Conservation (phyloP, 176 grass and related monocot genomes). For the Thalia dealbata region DNA sequence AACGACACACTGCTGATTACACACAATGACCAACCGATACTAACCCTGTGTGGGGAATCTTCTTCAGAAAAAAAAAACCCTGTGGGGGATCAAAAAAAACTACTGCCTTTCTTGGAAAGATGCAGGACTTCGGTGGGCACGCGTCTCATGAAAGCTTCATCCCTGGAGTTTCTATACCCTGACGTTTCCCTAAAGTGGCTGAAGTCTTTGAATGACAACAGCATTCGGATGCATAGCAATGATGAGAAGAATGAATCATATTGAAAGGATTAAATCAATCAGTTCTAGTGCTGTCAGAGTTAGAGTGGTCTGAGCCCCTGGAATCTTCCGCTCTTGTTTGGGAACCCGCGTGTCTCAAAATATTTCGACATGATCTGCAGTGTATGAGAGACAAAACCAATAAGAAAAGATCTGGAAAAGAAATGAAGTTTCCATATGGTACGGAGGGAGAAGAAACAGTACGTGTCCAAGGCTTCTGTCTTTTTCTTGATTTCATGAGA, state of each 20-base stretch:
- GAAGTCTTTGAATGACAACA: neutral
- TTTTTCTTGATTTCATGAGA: constrained; percentile 62
- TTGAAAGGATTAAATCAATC: constrained; percentile 13
- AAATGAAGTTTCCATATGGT: neutral
- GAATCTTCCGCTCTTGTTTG: constrained; percentile 43
- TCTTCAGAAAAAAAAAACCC: no score
- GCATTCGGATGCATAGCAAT: neutral
- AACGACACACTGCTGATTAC: neutral
- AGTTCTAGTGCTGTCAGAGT: constrained; percentile 24
- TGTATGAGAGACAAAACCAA: constrained; percentile 13
- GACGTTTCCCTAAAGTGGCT: neutral
- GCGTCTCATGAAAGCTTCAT: neutral
- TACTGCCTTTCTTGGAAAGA: neutral
- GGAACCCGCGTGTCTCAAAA: constrained; percentile 31
- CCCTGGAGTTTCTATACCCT: neutral
- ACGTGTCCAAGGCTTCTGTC: constrained; percentile 63
- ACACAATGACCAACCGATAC: neutral
- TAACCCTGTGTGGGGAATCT: no score
- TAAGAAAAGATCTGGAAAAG: constrained; percentile 14
- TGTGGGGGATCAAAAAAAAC: neutral
- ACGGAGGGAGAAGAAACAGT: neutral
- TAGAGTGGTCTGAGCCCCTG: constrained; percentile 32
- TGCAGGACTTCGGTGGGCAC: neutral
- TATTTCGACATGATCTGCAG: constrained; percentile 64
- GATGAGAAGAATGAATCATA: constrained; percentile 2